Evolutionary conservation across 805 yeast genomes (phyloP), one percentile per base, ranked within the genome.

Genomic region (Saccharomycopsis babjevae): DNA sequence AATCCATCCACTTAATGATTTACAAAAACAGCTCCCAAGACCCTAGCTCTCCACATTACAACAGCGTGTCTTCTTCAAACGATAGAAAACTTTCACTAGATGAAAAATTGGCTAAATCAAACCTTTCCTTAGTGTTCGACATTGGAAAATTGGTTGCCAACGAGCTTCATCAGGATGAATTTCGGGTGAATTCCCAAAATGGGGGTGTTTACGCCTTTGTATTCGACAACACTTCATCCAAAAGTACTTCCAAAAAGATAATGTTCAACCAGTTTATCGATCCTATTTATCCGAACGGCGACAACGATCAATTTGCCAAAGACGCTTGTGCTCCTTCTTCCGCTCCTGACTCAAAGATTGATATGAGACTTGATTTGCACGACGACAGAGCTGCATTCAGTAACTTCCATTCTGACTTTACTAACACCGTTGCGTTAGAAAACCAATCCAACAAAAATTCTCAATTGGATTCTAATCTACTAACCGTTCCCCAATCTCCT

Each of bases 161-260:
- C 46, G 62, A 59, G 42, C 54, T 56, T 67, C 67, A 20, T 62
- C 73, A 22, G 62, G 67, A 16, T 62, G 71, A 5, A 30, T 67
- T 56, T 64, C 62, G 68, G 15, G 72, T 66, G 1, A 73, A 77
- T n/a, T 85, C 85, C 1, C 72, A 71, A 1, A 75, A 78, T 28
- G 88, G 85, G 8, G 93, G 93, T 1, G 80, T 85, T 67, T 87
- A 81, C 72, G 97, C 97, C 0, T 88, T 93, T 70, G 86, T 94
- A 30, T 87, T 93, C 69, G 98, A 93, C 73, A 93, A 93, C 73
- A 87, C 96, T 0, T 89, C 91, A 67, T 86, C 97, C 38, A 90
- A 88, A 68, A 89, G 86, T 38, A 86, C 85, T 25, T 84, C 90
- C 56, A 94, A 93, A 71, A 89, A 87, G 62, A 83, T 93, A 1